phyloP scores from a whole-genome alignment of 306 rosid species.

The Rosa rugosa region DNA sequence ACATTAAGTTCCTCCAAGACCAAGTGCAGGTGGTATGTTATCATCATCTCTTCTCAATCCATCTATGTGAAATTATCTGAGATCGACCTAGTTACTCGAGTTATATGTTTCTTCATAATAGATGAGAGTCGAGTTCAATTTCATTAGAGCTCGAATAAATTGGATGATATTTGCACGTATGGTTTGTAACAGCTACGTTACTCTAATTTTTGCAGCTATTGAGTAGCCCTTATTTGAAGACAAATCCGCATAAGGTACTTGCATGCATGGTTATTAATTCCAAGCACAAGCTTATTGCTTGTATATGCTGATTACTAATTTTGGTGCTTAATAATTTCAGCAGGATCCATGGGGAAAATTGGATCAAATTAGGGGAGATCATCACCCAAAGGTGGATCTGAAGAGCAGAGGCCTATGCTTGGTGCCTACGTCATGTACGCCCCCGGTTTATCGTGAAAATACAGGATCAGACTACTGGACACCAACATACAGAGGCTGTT shows the following conservation, averaged over 20 bases:
- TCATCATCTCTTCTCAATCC: neutral
- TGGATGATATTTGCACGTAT: neutral
- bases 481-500: conserved; percentile 84
- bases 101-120: neutral
- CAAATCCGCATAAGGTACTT: conserved; percentile 62
- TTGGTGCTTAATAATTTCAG: conserved; percentile 27
- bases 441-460: conserved; percentile 73
- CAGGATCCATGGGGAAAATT: conserved; percentile 70
- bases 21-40: conserved; percentile 67
- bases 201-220: conserved; percentile 49
- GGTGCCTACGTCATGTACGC: conserved; percentile 81
- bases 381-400: conserved; percentile 44
- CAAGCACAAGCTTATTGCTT: neutral
- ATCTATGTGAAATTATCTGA: neutral
- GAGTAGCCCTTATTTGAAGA: conserved; percentile 78
- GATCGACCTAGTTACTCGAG: neutral
- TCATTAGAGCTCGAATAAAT: neutral
- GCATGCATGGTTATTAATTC: neutral
- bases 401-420: conserved; percentile 82
- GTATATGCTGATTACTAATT: neutral
- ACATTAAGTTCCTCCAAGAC: conserved; percentile 84
- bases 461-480: conserved; percentile 93
- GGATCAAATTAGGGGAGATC: conserved; percentile 41
- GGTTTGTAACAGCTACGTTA: conserved; percentile 1
- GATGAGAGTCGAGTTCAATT: neutral